A percentile compares a stretch with the other conserved stretches of the same genome.
Conservation (phyloP, 2,329 filamentous ascomycete genomes). For the Colletotrichum tropicicola region DNA sequence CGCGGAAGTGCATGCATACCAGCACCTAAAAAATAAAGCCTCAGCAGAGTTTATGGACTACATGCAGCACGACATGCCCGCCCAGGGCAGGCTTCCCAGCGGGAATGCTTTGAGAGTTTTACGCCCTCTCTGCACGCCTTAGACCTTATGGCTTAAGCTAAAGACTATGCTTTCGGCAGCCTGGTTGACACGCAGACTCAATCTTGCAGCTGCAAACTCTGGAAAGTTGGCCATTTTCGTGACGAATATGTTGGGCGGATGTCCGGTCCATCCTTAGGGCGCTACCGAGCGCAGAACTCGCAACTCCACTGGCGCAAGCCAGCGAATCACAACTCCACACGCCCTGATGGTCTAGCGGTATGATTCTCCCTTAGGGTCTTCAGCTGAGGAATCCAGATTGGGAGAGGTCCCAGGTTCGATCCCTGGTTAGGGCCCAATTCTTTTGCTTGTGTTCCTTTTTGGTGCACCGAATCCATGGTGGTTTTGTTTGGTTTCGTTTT, state of each 20-base stretch:
- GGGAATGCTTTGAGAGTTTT: neutral
- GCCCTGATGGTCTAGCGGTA: conserved; percentile 32
- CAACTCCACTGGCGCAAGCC: neutral
- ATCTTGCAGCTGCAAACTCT: neutral
- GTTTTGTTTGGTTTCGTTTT: neutral
- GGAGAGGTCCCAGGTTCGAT: conserved; percentile 31
- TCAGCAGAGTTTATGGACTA: conserved; percentile 6
- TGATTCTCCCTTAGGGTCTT: conserved; percentile 30
- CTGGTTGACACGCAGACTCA: neutral
- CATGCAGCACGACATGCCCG: neutral
- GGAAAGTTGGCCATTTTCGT: no score
- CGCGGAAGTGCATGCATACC: neutral
- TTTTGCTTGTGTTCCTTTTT: neutral
- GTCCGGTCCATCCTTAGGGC: no score
- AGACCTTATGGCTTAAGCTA: no score
- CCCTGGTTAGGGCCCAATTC: conserved; percentile 26
- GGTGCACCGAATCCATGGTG: neutral
- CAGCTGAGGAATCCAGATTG: neutral
- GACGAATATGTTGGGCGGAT: no score
- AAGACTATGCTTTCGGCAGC: neutral
- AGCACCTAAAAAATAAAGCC: neutral
- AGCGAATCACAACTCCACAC: neutral
- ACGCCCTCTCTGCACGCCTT: no score
- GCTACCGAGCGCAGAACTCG: no score
- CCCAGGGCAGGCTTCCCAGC: neutral